These are phyloP conservation scores for Lithocarpus polystachyus DNA, from an alignment of 306 rosid genomes.

Conservation along the genomic window DNA sequence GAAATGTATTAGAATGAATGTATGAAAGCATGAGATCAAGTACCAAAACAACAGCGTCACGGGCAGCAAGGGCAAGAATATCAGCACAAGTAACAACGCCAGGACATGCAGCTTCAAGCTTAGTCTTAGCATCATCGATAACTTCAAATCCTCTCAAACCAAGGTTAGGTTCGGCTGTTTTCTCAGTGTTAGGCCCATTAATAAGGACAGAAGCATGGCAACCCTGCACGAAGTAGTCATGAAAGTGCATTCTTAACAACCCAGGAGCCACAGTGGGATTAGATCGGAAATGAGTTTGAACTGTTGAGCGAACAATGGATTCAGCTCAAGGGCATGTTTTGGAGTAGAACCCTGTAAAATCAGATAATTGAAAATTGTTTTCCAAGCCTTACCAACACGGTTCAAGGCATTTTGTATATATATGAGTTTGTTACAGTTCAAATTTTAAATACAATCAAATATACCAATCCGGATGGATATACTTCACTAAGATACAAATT, in stretches of 20 bases:
- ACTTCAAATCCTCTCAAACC: constrained; percentile 39
- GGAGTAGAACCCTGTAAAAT: constrained; percentile 38
- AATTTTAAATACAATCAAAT: too few species aligned
- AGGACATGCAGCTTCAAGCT: constrained; percentile 49
- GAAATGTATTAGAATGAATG: not conserved
- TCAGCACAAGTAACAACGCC: constrained; percentile 57
- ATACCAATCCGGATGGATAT: too few species aligned
- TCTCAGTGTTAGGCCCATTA: constrained; percentile 15
- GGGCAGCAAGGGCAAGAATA: constrained; percentile 48
- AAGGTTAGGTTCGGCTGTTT: constrained; percentile 21
- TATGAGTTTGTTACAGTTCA: too few species aligned
- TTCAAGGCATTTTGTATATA: too few species aligned
- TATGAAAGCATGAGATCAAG: not conserved
- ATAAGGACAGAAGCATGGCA: constrained; percentile 45
- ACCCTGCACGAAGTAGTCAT: constrained; percentile 46
- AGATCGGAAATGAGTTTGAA: constrained; percentile 26
- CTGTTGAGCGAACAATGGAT: constrained; percentile 39
- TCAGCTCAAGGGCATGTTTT: constrained; percentile 36
- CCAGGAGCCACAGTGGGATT: constrained; percentile 35
- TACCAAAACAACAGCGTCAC: constrained; percentile 53
- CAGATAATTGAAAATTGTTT: too few species aligned
- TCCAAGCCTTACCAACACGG: too few species aligned
- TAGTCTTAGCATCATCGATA: constrained; percentile 41
- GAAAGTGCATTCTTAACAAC: constrained; percentile 47
- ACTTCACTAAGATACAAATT: too few species aligned